Evolutionary conservation across 495 filamentous ascomycete genomes (phyloP).

Genomic region (Neurospora sp.): DNA sequence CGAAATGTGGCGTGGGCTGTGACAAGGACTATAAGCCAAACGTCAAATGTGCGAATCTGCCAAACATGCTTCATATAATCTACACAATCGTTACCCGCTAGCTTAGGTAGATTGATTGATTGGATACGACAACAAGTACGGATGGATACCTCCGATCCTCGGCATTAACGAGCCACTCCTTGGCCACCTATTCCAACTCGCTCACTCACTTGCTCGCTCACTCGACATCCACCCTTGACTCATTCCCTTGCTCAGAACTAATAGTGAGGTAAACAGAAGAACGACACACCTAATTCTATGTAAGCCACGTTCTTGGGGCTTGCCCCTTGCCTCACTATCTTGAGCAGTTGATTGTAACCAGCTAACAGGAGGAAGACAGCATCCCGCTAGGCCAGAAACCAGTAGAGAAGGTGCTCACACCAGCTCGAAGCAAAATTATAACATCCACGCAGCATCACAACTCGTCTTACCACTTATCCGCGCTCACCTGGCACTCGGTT

Average conservation of each 20-base stretch:
- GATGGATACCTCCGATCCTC: not conserved
- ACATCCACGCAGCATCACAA: not conserved
- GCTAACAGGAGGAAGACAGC: not conserved
- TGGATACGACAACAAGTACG: not conserved
- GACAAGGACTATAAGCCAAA: not conserved
- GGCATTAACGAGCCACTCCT: not conserved
- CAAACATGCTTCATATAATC: not conserved
- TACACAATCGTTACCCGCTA: not conserved
- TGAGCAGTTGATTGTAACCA: not conserved
- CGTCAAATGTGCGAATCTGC: not conserved
- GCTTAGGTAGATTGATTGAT: not conserved
- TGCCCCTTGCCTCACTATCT: not conserved
- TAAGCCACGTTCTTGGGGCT: not conserved
- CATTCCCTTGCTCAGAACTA: not conserved
- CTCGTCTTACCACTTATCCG: not conserved
- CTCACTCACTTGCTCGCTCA: not conserved
- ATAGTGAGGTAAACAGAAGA: not conserved
- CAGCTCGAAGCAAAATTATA: not conserved
- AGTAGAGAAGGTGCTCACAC: not conserved
- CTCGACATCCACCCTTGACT: not conserved
- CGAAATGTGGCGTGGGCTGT: not conserved
- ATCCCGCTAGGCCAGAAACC: not conserved
- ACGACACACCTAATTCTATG: not conserved
- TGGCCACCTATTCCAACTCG: not conserved
- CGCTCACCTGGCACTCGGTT: not conserved